phyloP scores from a whole-genome alignment of 1,284 basidiomycete genomes.

The Moniliella sp. region DNA sequence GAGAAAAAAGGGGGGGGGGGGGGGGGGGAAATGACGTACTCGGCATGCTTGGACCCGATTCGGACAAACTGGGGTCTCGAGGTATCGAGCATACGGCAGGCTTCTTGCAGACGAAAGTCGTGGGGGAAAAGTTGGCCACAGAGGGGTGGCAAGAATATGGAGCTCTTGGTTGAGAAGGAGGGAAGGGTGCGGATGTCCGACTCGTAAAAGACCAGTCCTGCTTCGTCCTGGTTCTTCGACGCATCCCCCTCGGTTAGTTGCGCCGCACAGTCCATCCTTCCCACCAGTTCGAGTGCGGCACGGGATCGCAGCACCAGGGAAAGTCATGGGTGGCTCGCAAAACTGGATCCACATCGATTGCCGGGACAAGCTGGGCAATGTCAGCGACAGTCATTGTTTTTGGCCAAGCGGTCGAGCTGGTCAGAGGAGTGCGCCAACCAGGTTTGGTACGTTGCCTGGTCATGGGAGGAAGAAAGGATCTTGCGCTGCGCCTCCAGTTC shows the following conservation, averaged over 20 bases:
- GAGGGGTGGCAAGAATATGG: slow-evolving; percentile 13
- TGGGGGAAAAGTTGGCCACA: slow-evolving; percentile 17
- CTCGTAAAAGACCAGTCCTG: slow-evolving; percentile 2
- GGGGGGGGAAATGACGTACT: slow-evolving; percentile 9
- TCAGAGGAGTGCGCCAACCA: too few relatives aligned
- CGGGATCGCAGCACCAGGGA: too few relatives aligned
- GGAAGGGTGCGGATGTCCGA: neutral
- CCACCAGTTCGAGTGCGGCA: neutral
- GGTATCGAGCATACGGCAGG: slow-evolving; percentile 22
- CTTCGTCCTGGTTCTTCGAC: slow-evolving; percentile 1
- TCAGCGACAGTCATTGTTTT: too few relatives aligned
- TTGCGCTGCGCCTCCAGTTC: too few relatives aligned
- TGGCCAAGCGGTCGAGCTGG: too few relatives aligned
- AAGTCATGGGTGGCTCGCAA: too few relatives aligned
- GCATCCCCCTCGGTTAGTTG: neutral
- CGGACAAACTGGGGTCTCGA: slow-evolving; percentile 8
- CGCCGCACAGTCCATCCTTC: neutral
- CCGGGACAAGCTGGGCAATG: too few relatives aligned
- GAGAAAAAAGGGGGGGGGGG: too few relatives aligned
- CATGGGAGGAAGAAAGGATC: too few relatives aligned
- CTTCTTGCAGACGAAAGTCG: slow-evolving; percentile 25
- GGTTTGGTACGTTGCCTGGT: too few relatives aligned
- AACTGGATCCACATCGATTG: too few relatives aligned
- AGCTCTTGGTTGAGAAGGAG: slow-evolving; percentile 6
- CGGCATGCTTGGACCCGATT: slow-evolving; percentile 9